Percentiles rank a stretch among this genome's conserved stretches.
These are phyloP conservation scores for Selaginella moellendorffii DNA, from an alignment of 75 land plant genomes.

Conservation along the genomic window DNA sequence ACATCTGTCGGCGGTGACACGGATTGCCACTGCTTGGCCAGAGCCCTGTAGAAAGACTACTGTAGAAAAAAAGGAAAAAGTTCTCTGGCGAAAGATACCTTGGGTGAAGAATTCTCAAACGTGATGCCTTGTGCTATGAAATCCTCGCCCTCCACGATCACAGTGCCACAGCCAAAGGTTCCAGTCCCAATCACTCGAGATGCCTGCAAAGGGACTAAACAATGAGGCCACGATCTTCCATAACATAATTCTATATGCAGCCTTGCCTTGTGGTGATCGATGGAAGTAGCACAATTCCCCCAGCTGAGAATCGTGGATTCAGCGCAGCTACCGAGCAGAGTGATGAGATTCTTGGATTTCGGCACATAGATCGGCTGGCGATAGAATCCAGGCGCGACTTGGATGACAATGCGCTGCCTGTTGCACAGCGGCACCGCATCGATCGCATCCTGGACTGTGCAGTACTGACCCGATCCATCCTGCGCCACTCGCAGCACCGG, in stretches of 20 bases:
- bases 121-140: constrained; percentile 88
- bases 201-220: constrained; percentile 19
- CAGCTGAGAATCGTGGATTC: constrained; percentile 65
- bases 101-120: constrained; percentile 78
- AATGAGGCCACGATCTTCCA: constrained; percentile 1
- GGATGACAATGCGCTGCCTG: constrained; percentile 45
- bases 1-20: constrained; percentile 86
- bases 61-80: neutral
- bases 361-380: constrained; percentile 75
- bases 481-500: constrained; percentile 29
- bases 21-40: constrained; percentile 88
- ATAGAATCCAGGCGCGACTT: constrained; percentile 55
- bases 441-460: constrained; percentile 70
- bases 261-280: constrained; percentile 62
- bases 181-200: constrained; percentile 76
- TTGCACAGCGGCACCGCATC: constrained; percentile 70
- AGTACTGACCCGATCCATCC: constrained; percentile 58
- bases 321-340: constrained; percentile 41
- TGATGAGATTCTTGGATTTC: constrained; percentile 77
- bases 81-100: constrained; percentile 32
- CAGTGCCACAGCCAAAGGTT: constrained; percentile 81
- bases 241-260: neutral
- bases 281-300: constrained; percentile 69
- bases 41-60: constrained; percentile 40
- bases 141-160: constrained; percentile 86